A percentile compares a stretch with the other conserved stretches of the same genome.
These are phyloP conservation scores for Casuarina glauca DNA, from an alignment of 306 rosid species.

Conservation along the genomic window DNA sequence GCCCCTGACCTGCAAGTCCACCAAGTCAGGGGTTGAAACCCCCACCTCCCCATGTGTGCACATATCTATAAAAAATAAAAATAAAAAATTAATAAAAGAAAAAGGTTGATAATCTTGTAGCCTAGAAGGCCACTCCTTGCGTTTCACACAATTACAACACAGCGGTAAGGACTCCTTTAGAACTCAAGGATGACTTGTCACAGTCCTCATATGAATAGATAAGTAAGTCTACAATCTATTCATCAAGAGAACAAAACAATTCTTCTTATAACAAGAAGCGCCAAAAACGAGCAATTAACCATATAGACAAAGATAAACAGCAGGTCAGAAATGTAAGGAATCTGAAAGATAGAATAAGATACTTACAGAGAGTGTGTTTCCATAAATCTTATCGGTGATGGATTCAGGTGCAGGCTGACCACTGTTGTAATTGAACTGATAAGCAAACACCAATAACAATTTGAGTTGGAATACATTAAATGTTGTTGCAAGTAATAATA, in stretches of 20 bases:
- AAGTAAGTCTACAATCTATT: background rate
- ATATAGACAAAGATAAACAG: slow-evolving; percentile 12
- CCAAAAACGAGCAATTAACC: slow-evolving; percentile 18
- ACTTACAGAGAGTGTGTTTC: slow-evolving; percentile 94
- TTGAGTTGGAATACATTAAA: slow-evolving; percentile 39
- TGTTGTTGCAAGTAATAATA: slow-evolving; percentile 12
- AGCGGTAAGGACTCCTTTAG: background rate
- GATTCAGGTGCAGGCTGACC: slow-evolving; percentile 99
- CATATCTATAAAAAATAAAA: no score
- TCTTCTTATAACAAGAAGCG: background rate
- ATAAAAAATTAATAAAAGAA: no score
- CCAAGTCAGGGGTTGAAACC: no score
- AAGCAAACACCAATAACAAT: slow-evolving; percentile 28
- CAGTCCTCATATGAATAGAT: background rate
- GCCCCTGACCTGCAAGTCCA: no score
- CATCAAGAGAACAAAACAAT: background rate
- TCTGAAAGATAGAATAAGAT: slow-evolving; percentile 18
- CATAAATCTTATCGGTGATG: slow-evolving; percentile 93
- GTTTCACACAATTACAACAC: background rate
- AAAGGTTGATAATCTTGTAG: background rate
- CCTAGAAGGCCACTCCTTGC: background rate
- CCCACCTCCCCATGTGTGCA: no score
- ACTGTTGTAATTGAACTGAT: slow-evolving; percentile 92
- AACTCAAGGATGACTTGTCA: background rate
- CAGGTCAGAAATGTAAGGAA: slow-evolving; percentile 14